Conservation (phyloP, 495 filamentous ascomycete species). For the Aspergillus olivimuriae region DNA sequence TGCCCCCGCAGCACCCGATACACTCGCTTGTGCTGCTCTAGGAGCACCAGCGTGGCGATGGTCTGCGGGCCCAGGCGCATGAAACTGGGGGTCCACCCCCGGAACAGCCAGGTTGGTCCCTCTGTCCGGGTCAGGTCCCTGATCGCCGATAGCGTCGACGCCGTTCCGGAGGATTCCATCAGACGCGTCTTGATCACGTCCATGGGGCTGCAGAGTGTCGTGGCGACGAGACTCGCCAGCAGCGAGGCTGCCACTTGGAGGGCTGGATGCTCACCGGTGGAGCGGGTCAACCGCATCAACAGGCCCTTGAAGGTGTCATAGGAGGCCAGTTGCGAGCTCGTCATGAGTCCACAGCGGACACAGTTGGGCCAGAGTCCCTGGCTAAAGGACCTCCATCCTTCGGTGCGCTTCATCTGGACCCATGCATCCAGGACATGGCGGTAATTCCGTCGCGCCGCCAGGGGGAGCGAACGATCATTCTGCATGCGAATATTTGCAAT, state of each 20-base stretch:
- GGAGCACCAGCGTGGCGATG: conserved; percentile 76
- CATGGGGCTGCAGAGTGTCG: conserved; percentile 82
- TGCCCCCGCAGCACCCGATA: conserved; percentile 28
- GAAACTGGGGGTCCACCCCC: conserved; percentile 87
- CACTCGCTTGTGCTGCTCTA: conserved; percentile 70
- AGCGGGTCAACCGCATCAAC: conserved; percentile 7
- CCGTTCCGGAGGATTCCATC: conserved; percentile 44
- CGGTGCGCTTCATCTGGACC: conserved; percentile 66
- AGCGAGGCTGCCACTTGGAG: conserved; percentile 76
- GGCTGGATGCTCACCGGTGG: conserved; percentile 50
- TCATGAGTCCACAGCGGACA: conserved; percentile 78
- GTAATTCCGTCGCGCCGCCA: conserved; percentile 66
- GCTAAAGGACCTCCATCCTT: conserved; percentile 59
- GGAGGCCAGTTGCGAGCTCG: conserved; percentile 71
- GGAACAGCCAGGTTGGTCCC: conserved; percentile 68
- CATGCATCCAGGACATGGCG: conserved; percentile 74
- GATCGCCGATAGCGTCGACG: conserved; percentile 10
- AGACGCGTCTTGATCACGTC: conserved; percentile 88
- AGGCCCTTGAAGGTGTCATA: conserved; percentile 81
- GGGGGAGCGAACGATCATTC: conserved; percentile 70
- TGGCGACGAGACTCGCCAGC: conserved; percentile 77
- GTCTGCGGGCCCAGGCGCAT: conserved; percentile 77
- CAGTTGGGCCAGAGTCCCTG: conserved; percentile 81
- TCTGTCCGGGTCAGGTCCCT: conserved; percentile 11
- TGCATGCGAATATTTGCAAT: conserved; percentile 93